phyloP scores from a whole-genome alignment of 164 flowering plant genomes.

The Magnolia officinalis region DNA sequence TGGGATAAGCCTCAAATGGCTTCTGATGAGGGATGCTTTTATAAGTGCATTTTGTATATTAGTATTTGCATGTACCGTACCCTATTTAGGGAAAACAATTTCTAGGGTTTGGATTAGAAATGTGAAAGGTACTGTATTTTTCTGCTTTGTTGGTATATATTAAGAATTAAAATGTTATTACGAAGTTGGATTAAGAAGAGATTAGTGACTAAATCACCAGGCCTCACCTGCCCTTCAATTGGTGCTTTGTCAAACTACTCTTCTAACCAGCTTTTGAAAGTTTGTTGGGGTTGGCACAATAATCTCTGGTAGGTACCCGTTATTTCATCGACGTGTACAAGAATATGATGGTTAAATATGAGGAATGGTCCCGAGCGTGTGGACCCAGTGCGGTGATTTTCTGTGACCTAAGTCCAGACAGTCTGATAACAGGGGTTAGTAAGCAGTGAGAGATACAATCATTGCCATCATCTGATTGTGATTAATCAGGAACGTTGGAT shows the following conservation, averaged over 20 bases:
- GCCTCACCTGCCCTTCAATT: neutral
- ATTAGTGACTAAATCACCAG: neutral
- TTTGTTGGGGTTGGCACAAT: neutral
- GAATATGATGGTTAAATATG: neutral
- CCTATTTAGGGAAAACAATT: neutral
- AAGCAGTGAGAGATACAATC: neutral
- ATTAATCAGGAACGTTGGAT: neutral
- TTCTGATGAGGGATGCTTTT: neutral
- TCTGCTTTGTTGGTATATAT: neutral
- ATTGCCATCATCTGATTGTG: neutral
- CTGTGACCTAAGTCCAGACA: neutral
- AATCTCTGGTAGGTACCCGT: neutral
- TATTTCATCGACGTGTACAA: neutral
- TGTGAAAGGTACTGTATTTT: neutral
- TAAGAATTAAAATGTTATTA: neutral
- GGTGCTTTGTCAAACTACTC: conserved; percentile 2
- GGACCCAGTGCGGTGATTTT: neutral
- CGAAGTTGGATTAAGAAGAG: no score
- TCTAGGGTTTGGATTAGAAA: neutral
- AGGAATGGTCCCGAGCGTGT: no score
- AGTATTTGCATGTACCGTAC: neutral
- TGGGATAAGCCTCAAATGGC: neutral
- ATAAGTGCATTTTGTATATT: neutral
- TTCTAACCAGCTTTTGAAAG: neutral
- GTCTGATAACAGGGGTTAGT: neutral